Base-by-base conservation (phyloP, 441 rosid genomes). In the Cnidoscolus chayamansa region DNA sequence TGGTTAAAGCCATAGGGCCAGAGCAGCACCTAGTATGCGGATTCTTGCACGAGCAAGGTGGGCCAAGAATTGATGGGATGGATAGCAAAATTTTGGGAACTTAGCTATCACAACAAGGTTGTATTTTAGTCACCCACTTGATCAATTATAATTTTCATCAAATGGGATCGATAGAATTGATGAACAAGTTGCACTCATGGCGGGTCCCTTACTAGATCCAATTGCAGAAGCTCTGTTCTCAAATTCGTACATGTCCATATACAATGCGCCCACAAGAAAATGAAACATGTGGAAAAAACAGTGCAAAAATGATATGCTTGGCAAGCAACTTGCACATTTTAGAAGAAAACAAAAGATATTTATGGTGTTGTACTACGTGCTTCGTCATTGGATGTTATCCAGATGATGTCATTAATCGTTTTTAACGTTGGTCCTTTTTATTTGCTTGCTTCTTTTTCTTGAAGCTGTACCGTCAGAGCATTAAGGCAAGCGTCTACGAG, bases 141-240 rank as follows among this genome's bases (percentile, higher is more conserved):
- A 58, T 45, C 25, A 40, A 40, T 53, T 2, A 35, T 35, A 45
- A 43, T 3, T 6, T 43, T 12, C 40, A 10, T 12, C 31, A 49
- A 37, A 48, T 37, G 62, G 16, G 48, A 67, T 64, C 15, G 37
- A 49, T 16, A 9, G 51, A 40, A 40, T 53, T 37, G 53, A 56
- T 25, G 76, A 55, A 16, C 71, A 66, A 73, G 72, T 66, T 66
- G 71, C 59, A 47, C 7, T 5, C 15, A 59, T 1, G 35, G 4
- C 17, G 70, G 63, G 35, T 7, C 16, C 70, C 48, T 17, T n/a
- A 4, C 1, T 65, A 13, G 2, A 56, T 56, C 76, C 40, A 65
- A 30, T 58, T 55, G 65, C 61, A 56, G 9, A 11, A 31, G 7
- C 17, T 47, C 65, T 35, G 32, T 47, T 32, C 25, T 16, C 31